These are phyloP conservation scores for Thraustochytrium sp. DNA, from an alignment of 352 stramenopile genomes.

Conservation along the genomic window DNA sequence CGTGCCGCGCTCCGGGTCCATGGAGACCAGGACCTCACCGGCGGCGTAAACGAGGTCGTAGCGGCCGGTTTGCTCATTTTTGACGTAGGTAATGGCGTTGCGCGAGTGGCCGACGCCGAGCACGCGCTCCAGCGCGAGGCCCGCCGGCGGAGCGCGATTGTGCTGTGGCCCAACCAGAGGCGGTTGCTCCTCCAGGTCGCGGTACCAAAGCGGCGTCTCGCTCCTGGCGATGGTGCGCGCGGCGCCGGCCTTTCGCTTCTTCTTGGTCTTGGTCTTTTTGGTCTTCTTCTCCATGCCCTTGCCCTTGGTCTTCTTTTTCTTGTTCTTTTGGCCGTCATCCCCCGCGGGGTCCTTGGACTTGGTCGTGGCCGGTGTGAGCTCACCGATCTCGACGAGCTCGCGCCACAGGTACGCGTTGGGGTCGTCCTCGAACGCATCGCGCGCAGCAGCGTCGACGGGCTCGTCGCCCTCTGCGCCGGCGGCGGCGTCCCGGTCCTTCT, in stretches of 20 bases:
- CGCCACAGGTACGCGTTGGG: background rate
- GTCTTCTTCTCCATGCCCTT: too few species aligned
- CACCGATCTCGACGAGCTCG: background rate
- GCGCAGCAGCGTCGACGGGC: too few species aligned
- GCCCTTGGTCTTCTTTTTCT: background rate
- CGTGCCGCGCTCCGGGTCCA: background rate
- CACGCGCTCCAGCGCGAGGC: background rate
- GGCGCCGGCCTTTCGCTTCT: background rate
- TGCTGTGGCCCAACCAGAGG: background rate
- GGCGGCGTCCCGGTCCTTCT: background rate
- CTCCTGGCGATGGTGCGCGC: background rate
- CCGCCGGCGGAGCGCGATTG: background rate
- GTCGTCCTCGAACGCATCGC: background rate
- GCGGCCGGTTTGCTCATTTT: background rate
- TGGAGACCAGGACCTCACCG: background rate
- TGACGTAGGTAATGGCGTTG: background rate
- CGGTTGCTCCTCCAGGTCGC: background rate
- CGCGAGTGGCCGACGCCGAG: background rate
- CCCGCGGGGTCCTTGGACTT: background rate
- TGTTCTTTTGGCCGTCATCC: constrained; percentile 1
- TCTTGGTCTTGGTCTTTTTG: background rate
- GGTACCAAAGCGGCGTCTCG: background rate
- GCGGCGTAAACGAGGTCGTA: background rate
- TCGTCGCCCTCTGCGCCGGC: background rate
- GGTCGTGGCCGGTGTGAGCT: background rate